phyloP scores from a whole-genome alignment of 2,329 filamentous ascomycete species.

The Aotearoamyces nothofagi region DNA sequence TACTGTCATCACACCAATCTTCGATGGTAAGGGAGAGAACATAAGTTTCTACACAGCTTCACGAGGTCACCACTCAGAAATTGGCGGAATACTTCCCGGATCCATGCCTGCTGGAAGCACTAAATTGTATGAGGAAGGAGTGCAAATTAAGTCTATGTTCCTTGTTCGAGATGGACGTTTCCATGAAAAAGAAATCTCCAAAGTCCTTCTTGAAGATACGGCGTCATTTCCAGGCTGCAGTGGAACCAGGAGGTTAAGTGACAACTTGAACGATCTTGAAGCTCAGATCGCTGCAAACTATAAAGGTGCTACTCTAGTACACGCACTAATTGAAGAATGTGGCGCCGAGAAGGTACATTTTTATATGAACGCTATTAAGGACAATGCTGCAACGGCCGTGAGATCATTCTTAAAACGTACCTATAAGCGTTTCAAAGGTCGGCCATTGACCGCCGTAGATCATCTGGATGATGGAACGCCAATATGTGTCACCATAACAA shows the following conservation, averaged over 20 bases:
- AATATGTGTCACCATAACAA: constrained; percentile 55
- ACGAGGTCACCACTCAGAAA: constrained; percentile 67
- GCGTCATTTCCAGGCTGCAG: constrained; percentile 50
- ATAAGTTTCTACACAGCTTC: constrained; percentile 74
- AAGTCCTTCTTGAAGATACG: constrained; percentile 8
- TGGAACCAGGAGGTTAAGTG: constrained; percentile 58
- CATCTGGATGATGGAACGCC: constrained; percentile 74
- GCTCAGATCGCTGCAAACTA: constrained; percentile 73
- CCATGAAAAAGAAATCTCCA: constrained; percentile 52
- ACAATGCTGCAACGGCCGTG: constrained; percentile 61
- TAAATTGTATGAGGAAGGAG: constrained; percentile 48
- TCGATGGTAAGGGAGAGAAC: constrained; percentile 39
- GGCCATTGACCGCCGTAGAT: constrained; percentile 53
- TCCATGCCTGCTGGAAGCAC: constrained; percentile 66
- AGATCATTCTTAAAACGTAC: constrained; percentile 56
- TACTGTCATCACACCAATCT: constrained; percentile 65
- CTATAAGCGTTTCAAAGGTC: constrained; percentile 44
- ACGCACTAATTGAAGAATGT: constrained; percentile 57
- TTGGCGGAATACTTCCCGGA: constrained; percentile 65
- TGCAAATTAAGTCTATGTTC: constrained; percentile 45
- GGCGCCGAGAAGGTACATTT: constrained; percentile 58
- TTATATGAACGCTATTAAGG: constrained; percentile 68
- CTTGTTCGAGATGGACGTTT: constrained; percentile 64
- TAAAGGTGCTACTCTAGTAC: constrained; percentile 66
- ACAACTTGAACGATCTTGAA: constrained; percentile 72